phyloP scores from a whole-genome alignment of 2,329 filamentous ascomycete genomes.

The Fusarium lyarnte region DNA sequence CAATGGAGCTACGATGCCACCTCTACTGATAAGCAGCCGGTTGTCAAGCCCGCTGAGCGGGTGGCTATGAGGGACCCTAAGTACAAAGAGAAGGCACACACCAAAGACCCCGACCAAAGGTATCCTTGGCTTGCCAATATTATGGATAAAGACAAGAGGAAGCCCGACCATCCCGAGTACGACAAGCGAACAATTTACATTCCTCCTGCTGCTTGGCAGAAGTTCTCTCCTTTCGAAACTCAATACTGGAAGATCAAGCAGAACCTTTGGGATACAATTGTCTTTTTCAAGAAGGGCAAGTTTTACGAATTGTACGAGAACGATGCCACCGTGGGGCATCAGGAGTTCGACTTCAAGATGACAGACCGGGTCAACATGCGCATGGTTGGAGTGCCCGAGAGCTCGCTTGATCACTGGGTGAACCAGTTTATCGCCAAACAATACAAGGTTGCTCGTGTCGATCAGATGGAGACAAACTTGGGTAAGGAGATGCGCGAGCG shows the following conservation, averaged over 20 bases:
- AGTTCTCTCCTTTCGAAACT: slow-evolving; percentile 94
- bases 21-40: slow-evolving; percentile 51
- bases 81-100: slow-evolving; percentile 75
- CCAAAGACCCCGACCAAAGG: slow-evolving; percentile 83
- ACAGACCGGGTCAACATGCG: slow-evolving; percentile 99
- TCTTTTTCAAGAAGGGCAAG: slow-evolving; percentile 99
- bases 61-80: slow-evolving; percentile 46
- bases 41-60: slow-evolving; percentile 47
- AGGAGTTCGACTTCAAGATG: slow-evolving; percentile 96
- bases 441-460: slow-evolving; percentile 95
- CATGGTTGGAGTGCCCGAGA: slow-evolving; percentile 98
- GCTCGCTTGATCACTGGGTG: slow-evolving; percentile 95
- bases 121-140: slow-evolving; percentile 92
- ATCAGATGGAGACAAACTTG: slow-evolving; percentile 95
- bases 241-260: slow-evolving; percentile 99
- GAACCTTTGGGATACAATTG: slow-evolving; percentile 96
- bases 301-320: slow-evolving; percentile 99
- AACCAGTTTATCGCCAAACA: slow-evolving; percentile 99
- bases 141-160: slow-evolving; percentile 83
- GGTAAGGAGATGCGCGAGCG: slow-evolving; percentile 99
- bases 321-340: slow-evolving; percentile 94
- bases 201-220: slow-evolving; percentile 79
- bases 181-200: slow-evolving; percentile 93
- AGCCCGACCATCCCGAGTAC: slow-evolving; percentile 83
- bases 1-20: slow-evolving; percentile 78